Conservation (phyloP, 257 asterid species). For the Scutellaria galericulata region DNA sequence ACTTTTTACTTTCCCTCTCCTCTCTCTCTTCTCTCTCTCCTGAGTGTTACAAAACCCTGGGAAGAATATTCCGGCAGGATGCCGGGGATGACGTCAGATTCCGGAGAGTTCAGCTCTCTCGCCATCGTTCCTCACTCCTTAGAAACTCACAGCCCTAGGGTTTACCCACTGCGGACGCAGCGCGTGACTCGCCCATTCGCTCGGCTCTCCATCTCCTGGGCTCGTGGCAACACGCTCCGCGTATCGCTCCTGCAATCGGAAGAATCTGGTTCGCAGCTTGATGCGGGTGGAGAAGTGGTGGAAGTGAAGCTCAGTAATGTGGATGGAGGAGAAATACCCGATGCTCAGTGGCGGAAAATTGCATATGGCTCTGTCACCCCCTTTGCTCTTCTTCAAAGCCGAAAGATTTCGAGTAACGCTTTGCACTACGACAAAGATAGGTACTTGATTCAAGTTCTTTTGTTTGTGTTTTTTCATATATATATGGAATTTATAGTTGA, state of each 20-base stretch:
- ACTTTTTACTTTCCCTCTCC: background rate
- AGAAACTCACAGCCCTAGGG: constrained; percentile 41
- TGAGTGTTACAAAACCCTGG: constrained; percentile 35
- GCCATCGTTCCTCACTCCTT: constrained; percentile 54
- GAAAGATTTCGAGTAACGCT: constrained; percentile 53
- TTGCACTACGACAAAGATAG: constrained; percentile 59
- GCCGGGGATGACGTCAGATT: constrained; percentile 71
- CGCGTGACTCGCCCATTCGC: constrained; percentile 57
- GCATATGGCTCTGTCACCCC: constrained; percentile 91
- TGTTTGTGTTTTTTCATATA: background rate
- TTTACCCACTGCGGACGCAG: constrained; percentile 58
- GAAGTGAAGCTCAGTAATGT: constrained; percentile 65
- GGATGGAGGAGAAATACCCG: constrained; percentile 64
- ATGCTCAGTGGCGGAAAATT: constrained; percentile 72
- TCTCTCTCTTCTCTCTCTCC: constrained; percentile 26
- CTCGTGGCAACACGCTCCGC: constrained; percentile 90
- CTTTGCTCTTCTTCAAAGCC: constrained; percentile 90
- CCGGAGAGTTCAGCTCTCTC: constrained; percentile 52
- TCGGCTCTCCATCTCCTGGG: constrained; percentile 82
- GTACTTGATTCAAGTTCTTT: constrained; percentile 43
- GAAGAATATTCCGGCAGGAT: constrained; percentile 56
- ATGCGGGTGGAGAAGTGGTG: constrained; percentile 67
- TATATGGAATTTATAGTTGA: background rate
- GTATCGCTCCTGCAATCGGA: constrained; percentile 61
- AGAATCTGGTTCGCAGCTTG: constrained; percentile 32